Percentiles rank a stretch among this genome's conserved stretches.
Conservation (phyloP, 2,329 filamentous ascomycete genomes). For the Metarhizium rileyi region DNA sequence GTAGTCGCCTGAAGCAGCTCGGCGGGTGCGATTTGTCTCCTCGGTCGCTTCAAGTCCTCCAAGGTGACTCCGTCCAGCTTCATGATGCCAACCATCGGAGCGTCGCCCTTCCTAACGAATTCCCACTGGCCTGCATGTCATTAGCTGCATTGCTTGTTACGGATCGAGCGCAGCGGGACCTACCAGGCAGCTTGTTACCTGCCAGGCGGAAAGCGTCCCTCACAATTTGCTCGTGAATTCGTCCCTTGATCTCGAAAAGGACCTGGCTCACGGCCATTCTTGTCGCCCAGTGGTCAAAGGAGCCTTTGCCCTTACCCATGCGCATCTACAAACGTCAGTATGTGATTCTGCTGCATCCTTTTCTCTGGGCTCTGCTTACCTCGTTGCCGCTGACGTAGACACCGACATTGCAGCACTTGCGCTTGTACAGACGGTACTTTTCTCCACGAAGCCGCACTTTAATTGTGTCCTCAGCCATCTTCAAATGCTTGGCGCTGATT, state of each 20-base stretch:
- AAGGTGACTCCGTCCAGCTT: constrained; percentile 79
- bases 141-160: constrained; percentile 3
- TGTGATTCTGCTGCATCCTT: background rate
- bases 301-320: constrained; percentile 99
- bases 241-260: constrained; percentile 84
- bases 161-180: constrained; percentile 19
- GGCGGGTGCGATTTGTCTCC: constrained; percentile 50
- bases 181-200: constrained; percentile 88
- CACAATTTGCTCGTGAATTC: constrained; percentile 88
- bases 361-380: constrained; percentile 26
- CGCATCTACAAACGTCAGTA: constrained; percentile 49
- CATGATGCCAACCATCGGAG: constrained; percentile 83
- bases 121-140: constrained; percentile 61
- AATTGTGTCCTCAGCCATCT: constrained; percentile 89
- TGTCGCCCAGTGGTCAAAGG: constrained; percentile 92
- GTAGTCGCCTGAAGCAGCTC: constrained; percentile 25
- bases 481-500: constrained; percentile 77
- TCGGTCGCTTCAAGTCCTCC: constrained; percentile 72
- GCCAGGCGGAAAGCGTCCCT: constrained; percentile 89
- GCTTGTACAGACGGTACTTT: constrained; percentile 86
- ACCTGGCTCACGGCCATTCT: constrained; percentile 86
- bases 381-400: constrained; percentile 96
- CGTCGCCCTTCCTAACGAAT: constrained; percentile 86
- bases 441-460: constrained; percentile 78
- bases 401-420: constrained; percentile 84